Conservation (phyloP, 768 basidiomycete genomes). For the Aureoboletus auriporus region DNA sequence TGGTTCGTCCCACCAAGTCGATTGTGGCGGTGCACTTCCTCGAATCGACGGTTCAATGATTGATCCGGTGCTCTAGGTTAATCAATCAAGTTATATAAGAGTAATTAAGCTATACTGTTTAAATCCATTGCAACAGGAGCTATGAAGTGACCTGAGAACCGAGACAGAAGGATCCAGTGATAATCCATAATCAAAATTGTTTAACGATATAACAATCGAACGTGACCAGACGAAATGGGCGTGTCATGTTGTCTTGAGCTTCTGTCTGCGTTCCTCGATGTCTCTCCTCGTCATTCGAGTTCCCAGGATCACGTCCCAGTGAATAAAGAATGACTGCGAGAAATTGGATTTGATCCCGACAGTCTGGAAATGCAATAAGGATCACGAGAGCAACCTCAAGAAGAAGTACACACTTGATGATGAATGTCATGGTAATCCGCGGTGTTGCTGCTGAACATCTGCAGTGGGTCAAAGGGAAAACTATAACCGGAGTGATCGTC, state of each 20-base stretch:
- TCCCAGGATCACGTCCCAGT: no score
- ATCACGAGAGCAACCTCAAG: not conserved
- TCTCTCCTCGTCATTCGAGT: slow-evolving; percentile 37
- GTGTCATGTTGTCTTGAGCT: slow-evolving; percentile 21
- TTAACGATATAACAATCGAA: not conserved
- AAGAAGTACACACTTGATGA: slow-evolving; percentile 25
- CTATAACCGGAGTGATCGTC: slow-evolving; percentile 61
- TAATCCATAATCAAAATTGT: no score
- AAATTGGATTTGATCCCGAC: slow-evolving; percentile 56
- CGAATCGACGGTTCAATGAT: no score
- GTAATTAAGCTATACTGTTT: no score
- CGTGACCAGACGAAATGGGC: not conserved
- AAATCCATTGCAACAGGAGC: no score
- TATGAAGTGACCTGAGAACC: no score
- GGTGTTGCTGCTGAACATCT: slow-evolving; percentile 81
- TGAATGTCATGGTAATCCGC: slow-evolving; percentile 73
- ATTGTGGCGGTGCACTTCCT: no score
- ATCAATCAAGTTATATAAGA: no score
- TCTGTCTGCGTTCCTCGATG: slow-evolving; percentile 48
- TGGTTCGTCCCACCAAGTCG: no score
- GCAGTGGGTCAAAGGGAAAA: slow-evolving; percentile 79
- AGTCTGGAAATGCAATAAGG: slow-evolving; percentile 7
- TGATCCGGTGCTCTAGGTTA: no score
- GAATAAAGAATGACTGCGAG: no score
- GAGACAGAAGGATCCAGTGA: not conserved